Evolutionary conservation across 177 flowering plant species (phyloP), one percentile per base, ranked within the genome.

Genomic region (Vitis hybrid): DNA sequence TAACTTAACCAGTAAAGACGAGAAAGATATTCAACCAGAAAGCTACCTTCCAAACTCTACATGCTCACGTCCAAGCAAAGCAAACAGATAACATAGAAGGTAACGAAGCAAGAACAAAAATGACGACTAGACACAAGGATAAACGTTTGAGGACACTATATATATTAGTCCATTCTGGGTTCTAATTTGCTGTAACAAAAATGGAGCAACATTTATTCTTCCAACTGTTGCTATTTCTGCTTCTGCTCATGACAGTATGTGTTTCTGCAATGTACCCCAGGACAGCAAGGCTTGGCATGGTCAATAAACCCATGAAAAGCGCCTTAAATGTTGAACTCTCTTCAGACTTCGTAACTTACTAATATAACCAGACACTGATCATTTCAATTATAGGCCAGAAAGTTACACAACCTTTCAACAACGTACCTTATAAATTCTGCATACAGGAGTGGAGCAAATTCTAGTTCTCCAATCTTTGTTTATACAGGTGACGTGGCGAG

Each of bases 361-460:
- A 14, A 10, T 82, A 70, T 34, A 45, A 26, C 1, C 83, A 78
- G 50, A 76, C 78, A 18, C 78, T 80, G 83, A 82, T 70, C 85
- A 82, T 54, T 82, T 82, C 76, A 80, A 72, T 70, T 82, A 71
- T 51, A 68, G 50, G 31, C 83, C 79, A 1, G 77, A 72, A 49
- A 78, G 83, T 62, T 78, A 73, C 71, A 12, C 59, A 48, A 80
- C 70, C 2, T 77, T 83, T 19, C 73, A 63, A 52, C 86, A 83
- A 56, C 73, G 74, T 83, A 79, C 59, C 5, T 79, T 5, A 61
- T 81, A 14, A 77, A 71, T 59, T 70, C 31, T 34, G 79, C 61
- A 61, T 69, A 77, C 59, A 81, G 86, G 86, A 82, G 80, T 20
- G 86, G 83, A 2, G 65, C 73, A 6, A 71, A 78, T 26, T 3